Evolutionary conservation across 305 asterid genomes (phyloP).

Genomic region (Solanum hybrid): DNA sequence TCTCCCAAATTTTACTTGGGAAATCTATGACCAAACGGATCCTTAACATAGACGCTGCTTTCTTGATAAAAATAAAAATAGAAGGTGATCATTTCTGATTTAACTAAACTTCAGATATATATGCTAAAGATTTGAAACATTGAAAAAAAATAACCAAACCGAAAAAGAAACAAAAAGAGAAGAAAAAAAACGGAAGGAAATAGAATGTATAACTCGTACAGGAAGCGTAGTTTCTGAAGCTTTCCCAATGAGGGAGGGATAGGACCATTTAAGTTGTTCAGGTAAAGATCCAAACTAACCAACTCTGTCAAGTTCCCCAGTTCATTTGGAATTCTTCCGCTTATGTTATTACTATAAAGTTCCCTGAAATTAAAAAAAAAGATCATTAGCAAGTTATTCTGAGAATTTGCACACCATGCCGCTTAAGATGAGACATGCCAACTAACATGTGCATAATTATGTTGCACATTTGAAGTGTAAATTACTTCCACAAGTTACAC

Average conservation of each 20-base stretch:
- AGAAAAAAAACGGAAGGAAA: background rate
- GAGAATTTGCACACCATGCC: background rate
- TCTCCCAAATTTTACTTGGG: background rate
- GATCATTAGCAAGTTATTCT: constrained; percentile 1
- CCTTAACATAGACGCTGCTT: background rate
- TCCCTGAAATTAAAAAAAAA: constrained; percentile 40
- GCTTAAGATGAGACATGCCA: background rate
- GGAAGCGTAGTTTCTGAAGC: constrained; percentile 60
- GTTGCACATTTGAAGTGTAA: background rate
- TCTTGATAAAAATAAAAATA: background rate
- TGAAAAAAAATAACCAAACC: background rate
- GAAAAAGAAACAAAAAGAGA: background rate
- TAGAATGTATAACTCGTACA: constrained; percentile 29
- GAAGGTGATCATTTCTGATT: background rate
- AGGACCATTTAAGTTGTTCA: constrained; percentile 46
- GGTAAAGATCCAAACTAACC: constrained; percentile 84
- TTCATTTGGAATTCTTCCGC: constrained; percentile 60
- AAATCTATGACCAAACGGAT: background rate
- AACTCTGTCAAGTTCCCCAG: constrained; percentile 60
- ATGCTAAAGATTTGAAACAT: background rate
- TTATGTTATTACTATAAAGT: constrained; percentile 62
- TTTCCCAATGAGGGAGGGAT: constrained; percentile 52
- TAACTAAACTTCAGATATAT: background rate
- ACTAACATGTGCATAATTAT: background rate
- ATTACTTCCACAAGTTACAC: background rate